A percentile compares a stretch with the other conserved stretches of the same genome.
These are phyloP conservation scores for Quercus tomentella DNA, from an alignment of 331 rosid species.

Conservation along the genomic window DNA sequence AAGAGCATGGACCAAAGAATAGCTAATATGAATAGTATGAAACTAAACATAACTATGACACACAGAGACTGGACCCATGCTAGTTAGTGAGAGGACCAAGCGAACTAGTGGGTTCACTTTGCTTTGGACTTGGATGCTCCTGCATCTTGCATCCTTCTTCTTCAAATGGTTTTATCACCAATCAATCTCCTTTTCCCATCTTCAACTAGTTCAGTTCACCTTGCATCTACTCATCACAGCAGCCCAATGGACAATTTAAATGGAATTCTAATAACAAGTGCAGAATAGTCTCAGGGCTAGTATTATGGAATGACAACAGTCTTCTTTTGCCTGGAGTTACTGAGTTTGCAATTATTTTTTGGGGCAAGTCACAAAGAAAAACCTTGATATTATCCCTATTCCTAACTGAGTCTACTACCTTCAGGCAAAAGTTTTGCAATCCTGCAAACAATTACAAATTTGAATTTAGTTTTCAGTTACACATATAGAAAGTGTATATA, in stretches of 20 bases:
- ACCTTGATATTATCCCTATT: neutral
- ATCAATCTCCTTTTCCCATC: neutral
- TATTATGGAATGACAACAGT: neutral
- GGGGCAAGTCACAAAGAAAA: neutral
- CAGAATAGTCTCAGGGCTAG: neutral
- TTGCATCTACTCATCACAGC: neutral
- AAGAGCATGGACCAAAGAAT: neutral
- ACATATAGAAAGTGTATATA: neutral
- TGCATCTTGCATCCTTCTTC: neutral
- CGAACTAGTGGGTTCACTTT: neutral
- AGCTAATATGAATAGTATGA: neutral
- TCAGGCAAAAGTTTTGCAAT: neutral
- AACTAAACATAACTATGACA: neutral
- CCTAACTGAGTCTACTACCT: neutral
- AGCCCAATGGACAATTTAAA: neutral
- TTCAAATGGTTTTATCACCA: neutral
- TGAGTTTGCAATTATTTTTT: neutral
- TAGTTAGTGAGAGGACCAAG: neutral
- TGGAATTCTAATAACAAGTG: neutral
- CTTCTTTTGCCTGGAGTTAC: neutral
- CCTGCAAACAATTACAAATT: neutral
- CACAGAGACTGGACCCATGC: neutral
- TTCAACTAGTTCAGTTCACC: neutral
- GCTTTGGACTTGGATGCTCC: neutral
- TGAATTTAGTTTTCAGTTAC: neutral